These are phyloP conservation scores for Oropetium thomaeum DNA, from an alignment of 176 grass and related monocot genomes.

Conservation along the genomic window DNA sequence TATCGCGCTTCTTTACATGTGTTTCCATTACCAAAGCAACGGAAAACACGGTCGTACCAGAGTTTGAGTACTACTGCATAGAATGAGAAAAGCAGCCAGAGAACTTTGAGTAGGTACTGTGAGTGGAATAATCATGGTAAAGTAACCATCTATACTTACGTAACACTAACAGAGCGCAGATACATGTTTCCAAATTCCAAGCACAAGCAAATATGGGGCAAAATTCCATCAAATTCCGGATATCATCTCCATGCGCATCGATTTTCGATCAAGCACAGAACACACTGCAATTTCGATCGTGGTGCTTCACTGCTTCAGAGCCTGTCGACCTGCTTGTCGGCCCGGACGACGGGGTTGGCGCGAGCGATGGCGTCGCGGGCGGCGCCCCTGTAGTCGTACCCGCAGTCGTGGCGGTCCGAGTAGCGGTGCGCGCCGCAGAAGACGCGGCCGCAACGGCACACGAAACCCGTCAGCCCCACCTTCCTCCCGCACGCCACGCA, in stretches of 20 bases:
- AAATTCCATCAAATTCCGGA: neutral
- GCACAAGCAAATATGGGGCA: neutral
- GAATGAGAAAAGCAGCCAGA: no score
- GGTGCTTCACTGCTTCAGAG: constrained; percentile 27
- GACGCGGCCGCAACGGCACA: constrained; percentile 64
- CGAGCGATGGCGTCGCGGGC: constrained; percentile 56
- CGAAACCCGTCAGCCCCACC: constrained; percentile 68
- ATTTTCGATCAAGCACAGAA: no score
- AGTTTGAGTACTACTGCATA: no score
- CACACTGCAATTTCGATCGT: neutral
- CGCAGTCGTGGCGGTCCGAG: constrained; percentile 59
- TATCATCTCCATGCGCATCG: neutral
- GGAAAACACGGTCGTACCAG: no score
- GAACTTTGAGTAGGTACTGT: no score
- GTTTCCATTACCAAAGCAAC: no score
- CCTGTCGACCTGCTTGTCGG: constrained; percentile 57
- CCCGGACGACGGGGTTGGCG: constrained; percentile 61
- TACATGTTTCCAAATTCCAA: no score
- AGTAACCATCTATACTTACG: no score
- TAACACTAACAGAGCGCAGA: neutral
- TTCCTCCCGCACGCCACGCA: constrained; percentile 40
- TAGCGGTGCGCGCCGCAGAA: constrained; percentile 70
- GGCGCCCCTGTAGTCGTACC: constrained; percentile 55
- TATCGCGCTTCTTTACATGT: no score
- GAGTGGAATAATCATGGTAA: no score